These are phyloP conservation scores for Ensete ventricosum DNA, from an alignment of 176 grass and related monocot species.

Conservation along the genomic window DNA sequence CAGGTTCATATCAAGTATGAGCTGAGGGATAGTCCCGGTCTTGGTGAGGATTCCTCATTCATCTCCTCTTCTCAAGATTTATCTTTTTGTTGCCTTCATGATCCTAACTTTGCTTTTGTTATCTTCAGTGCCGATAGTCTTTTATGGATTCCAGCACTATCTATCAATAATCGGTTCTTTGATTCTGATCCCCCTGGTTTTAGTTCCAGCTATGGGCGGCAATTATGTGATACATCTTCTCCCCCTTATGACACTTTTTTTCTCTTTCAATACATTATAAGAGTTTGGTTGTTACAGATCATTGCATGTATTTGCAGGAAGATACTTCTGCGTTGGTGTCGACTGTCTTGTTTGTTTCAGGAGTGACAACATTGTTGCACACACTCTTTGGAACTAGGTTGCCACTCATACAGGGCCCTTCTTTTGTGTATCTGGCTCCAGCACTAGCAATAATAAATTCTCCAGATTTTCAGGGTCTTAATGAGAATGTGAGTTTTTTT, in stretches of 20 bases:
- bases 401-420: constrained; percentile 82
- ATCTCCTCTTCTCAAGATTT: background rate
- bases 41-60: constrained; percentile 33
- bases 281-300: too few relatives aligned
- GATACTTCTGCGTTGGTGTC: constrained; percentile 79
- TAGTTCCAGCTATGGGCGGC: constrained; percentile 88
- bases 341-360: constrained; percentile 74
- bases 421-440: constrained; percentile 93
- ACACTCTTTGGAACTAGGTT: constrained; percentile 76
- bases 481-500: constrained; percentile 62
- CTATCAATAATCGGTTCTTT: constrained; percentile 94
- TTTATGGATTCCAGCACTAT: constrained; percentile 77
- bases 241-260: background rate
- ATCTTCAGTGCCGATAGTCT: constrained; percentile 54
- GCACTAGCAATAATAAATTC: constrained; percentile 78
- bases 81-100: too few relatives aligned
- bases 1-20: constrained; percentile 69
- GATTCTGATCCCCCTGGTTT: constrained; percentile 68
- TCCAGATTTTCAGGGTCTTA: constrained; percentile 73
- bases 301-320: constrained; percentile 32
- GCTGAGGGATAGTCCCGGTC: constrained; percentile 70
- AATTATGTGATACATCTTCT: constrained; percentile 39
- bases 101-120: background rate
- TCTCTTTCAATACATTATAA: too few relatives aligned
- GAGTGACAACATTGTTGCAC: constrained; percentile 68